These are phyloP conservation scores for Laburnicola sp. DNA, from an alignment of 2,329 filamentous ascomycete species.

Conservation along the genomic window DNA sequence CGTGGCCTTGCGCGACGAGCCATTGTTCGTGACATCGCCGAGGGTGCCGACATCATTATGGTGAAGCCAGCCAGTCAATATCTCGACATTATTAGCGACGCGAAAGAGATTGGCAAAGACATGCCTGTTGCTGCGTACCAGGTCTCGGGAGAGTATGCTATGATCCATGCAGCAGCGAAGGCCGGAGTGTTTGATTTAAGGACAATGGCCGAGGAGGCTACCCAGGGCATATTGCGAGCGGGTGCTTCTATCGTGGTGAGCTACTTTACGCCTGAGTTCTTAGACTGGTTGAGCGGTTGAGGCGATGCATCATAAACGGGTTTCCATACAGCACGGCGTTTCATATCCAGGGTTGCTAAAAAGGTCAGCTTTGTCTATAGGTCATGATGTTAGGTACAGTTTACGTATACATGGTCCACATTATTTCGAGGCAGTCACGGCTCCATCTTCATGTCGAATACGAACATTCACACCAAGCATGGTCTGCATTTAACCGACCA, in stretches of 20 bases:
- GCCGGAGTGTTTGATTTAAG: conserved; percentile 96
- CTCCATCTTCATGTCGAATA: background rate
- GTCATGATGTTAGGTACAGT: background rate
- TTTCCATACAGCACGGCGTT: conserved; percentile 10
- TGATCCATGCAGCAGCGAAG: conserved; percentile 95
- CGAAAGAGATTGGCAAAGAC: conserved; percentile 89
- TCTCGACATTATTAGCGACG: conserved; percentile 95
- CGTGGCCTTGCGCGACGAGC: conserved; percentile 89
- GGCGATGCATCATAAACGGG: background rate
- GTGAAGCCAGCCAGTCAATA: conserved; percentile 97
- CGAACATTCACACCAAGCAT: too few species aligned
- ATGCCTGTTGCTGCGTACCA: conserved; percentile 95
- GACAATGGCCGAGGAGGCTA: conserved; percentile 91
- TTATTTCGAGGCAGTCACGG: background rate
- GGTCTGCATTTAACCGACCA: too few species aligned
- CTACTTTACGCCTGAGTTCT: conserved; percentile 85
- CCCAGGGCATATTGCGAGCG: conserved; percentile 88
- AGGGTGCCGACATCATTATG: conserved; percentile 98
- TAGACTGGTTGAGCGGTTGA: conserved; percentile 60
- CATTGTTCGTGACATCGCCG: conserved; percentile 84
- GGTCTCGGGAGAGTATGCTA: conserved; percentile 94
- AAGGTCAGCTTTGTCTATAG: background rate
- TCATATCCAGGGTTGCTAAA: conserved; percentile 8
- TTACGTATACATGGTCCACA: background rate
- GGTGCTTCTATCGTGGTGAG: conserved; percentile 91